phyloP scores from a whole-genome alignment of 2,329 filamentous ascomycete genomes.

The Curvularia sp. region DNA sequence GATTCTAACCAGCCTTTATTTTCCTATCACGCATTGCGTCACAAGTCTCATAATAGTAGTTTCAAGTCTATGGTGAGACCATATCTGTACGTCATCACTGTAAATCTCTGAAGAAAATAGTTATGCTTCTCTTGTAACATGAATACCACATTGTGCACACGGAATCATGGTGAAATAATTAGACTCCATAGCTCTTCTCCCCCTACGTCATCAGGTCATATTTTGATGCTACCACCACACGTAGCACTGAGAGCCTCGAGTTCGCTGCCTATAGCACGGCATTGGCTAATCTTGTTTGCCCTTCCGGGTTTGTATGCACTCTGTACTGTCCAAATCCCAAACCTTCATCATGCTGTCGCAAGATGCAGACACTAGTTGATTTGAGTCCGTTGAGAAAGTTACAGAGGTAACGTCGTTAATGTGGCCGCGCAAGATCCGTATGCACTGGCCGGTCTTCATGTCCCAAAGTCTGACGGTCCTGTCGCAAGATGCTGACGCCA shows the following conservation, averaged over 20 bases:
- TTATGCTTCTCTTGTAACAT: no score
- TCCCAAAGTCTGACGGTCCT: conserved; percentile 35
- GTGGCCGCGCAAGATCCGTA: background rate
- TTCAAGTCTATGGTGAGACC: no score
- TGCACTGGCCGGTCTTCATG: background rate
- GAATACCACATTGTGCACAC: no score
- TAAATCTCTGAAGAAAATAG: background rate
- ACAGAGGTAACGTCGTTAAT: background rate
- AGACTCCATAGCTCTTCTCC: no score
- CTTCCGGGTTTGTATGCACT: background rate
- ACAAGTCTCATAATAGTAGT: no score
- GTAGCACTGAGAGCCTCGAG: background rate
- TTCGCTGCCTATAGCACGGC: background rate
- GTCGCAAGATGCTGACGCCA: conserved; percentile 26
- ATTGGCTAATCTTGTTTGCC: background rate
- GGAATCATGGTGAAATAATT: background rate
- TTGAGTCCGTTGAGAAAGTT: background rate
- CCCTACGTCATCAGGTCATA: background rate
- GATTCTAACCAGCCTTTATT: no score
- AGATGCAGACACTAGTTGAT: no score
- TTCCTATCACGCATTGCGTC: no score
- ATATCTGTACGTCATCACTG: background rate
- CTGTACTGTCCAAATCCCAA: background rate
- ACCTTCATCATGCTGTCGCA: background rate
- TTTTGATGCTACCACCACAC: background rate